Evolutionary conservation across 305 asterid genomes (phyloP).

Genomic region (Fraxinus dipetala): DNA sequence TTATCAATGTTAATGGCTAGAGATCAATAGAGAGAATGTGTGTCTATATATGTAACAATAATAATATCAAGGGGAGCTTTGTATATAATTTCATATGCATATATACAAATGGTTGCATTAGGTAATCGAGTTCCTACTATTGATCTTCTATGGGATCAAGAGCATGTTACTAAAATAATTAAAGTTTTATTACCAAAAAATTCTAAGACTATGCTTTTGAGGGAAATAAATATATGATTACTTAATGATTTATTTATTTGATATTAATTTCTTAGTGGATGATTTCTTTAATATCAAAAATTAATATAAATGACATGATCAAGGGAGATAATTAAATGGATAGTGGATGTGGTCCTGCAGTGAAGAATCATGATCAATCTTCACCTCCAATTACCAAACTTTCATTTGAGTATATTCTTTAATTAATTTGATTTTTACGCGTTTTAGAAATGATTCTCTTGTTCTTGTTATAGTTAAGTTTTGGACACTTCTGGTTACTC

Average conservation of each 20-base stretch:
- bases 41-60: constrained; percentile 4
- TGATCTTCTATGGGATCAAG: constrained; percentile 30
- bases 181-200: constrained; percentile 4
- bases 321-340: constrained; percentile 13
- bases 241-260: constrained; percentile 3
- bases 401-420: background rate
- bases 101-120: constrained; percentile 29
- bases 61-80: constrained; percentile 19
- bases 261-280: constrained; percentile 30
- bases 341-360: constrained; percentile 33
- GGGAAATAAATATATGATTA: too few species aligned
- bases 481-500: background rate
- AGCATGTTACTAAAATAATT: constrained; percentile 26
- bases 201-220: background rate
- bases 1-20: background rate
- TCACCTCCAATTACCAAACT: constrained; percentile 19
- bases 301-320: constrained; percentile 35
- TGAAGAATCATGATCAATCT: constrained; percentile 25
- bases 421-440: background rate
- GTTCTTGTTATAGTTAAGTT: background rate
- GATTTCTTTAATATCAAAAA: constrained; percentile 8
- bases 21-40: background rate
- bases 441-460: background rate
- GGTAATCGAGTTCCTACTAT: constrained; percentile 21
- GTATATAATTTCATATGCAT: constrained; percentile 26